Conservation (phyloP, 202 grass and related monocot species). For the Panicum hallii region DNA sequence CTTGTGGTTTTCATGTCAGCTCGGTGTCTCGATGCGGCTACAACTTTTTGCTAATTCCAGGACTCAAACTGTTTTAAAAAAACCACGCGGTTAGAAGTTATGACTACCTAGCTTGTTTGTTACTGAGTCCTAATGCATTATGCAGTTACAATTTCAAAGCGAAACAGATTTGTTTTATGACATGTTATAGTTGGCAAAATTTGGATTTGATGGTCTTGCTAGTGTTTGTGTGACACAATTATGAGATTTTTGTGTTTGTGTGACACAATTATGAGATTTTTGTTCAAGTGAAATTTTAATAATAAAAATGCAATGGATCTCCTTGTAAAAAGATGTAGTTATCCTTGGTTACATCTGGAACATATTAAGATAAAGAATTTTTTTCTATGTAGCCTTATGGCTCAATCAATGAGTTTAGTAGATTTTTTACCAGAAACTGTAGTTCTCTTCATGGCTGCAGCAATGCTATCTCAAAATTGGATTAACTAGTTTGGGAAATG, state of each 20-base stretch:
- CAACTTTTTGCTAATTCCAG: conserved; percentile 12
- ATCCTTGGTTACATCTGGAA: no score
- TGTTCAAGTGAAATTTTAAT: background rate
- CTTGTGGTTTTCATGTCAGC: background rate
- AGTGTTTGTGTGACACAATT: background rate
- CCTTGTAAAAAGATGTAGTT: background rate
- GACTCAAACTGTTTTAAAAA: background rate
- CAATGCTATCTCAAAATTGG: background rate
- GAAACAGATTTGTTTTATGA: background rate
- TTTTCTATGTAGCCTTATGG: background rate
- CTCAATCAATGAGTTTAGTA: background rate
- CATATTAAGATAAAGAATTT: background rate
- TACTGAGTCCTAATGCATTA: background rate
- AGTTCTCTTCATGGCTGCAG: background rate
- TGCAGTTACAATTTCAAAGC: background rate
- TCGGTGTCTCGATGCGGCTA: background rate
- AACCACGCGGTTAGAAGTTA: background rate
- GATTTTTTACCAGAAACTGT: background rate
- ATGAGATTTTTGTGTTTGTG: background rate
- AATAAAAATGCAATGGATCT: background rate
- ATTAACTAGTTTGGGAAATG: background rate
- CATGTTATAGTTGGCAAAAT: background rate
- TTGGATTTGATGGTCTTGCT: background rate
- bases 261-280: background rate
- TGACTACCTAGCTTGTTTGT: background rate